Evolutionary conservation across 2,329 filamentous ascomycete species (phyloP), one percentile per base, ranked within the genome.

Genomic region (Colletotrichum aenigma): DNA sequence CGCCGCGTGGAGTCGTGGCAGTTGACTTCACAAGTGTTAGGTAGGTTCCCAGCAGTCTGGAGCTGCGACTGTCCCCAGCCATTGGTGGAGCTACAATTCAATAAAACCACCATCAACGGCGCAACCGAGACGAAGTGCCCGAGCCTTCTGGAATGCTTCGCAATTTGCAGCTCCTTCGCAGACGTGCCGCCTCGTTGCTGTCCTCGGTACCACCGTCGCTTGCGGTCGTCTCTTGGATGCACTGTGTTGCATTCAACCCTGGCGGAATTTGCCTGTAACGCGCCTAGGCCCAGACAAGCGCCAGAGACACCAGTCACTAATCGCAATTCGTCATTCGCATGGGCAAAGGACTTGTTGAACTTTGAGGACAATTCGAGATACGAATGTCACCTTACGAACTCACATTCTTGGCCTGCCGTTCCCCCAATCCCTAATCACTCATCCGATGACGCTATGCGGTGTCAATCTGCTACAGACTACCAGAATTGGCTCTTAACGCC

Each of bases 231-330:
- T 52, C 43, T 52, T 62, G 69, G 56, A 56, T 72, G 62, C 69
- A 64, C 69, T 75, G 69, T 73, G 68, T 68, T 72, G 56, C 56
- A 72, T 71, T 58, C 70, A n/a, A 36, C n/a, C 61, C 67, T 71
- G 52, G 28, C 32, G 24, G 34, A 38, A 61, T 71, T 66, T 71
- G 52, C 67, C 52, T 75, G 72, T 75, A 71, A 71, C 72, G 55
- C 67, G 36, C 61, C 61, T 61, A 62, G 61, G 61, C 36, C 66
- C 24, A 61, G 36, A 66, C 21, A 30, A 62, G 68, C 68, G 32
- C 10, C 24, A 21, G 52, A 32, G 55, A 62, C n/a, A 61, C 58
- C 43, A 56, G 38, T 21, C 52, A 48, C 32, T 55, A 48, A 32
- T 18, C 60, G 32, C 55, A 16, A 58, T 26, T 58, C 43, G 55